These are phyloP conservation scores for Euphrasia arctica DNA, from an alignment of 305 asterid species.

Conservation along the genomic window DNA sequence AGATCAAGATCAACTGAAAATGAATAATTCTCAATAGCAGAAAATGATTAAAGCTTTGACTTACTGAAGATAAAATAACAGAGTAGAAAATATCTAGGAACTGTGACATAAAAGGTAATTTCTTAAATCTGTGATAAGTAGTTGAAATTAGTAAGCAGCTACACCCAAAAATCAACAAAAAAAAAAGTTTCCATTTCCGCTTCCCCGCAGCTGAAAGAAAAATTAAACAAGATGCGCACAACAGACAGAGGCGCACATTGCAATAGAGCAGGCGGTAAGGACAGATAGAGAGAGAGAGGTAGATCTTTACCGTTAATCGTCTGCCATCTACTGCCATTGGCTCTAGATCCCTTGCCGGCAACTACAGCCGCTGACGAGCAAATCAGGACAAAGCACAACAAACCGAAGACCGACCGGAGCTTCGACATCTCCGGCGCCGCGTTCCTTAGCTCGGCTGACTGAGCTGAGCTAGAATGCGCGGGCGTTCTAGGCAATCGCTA, in stretches of 20 bases:
- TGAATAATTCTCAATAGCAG: too few relatives aligned
- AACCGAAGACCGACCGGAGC: conserved; percentile 42
- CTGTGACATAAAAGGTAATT: background rate
- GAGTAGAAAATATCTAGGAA: background rate
- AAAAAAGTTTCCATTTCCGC: conserved; percentile 21
- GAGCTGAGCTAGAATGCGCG: background rate
- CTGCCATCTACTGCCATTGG: conserved; percentile 35
- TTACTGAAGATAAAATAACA: conserved; percentile 3
- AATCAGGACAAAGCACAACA: conserved; percentile 32
- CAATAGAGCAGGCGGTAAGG: background rate
- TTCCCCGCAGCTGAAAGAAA: conserved; percentile 4
- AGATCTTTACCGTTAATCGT: conserved; percentile 42
- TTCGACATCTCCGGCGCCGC: conserved; percentile 57
- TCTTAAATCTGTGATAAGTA: conserved; percentile 14
- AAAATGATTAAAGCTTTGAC: background rate
- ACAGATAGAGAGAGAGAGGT: background rate
- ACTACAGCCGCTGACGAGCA: conserved; percentile 32
- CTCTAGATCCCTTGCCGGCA: conserved; percentile 24
- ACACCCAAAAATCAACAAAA: conserved; percentile 15
- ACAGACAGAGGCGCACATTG: conserved; percentile 6
- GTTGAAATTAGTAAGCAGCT: background rate
- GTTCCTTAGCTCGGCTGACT: conserved; percentile 16
- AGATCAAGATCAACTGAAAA: too few relatives aligned
- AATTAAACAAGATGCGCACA: background rate
- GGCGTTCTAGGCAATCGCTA: conserved; percentile 13